A percentile compares a stretch with the other conserved stretches of the same genome.
phyloP scores from a whole-genome alignment of 2,329 filamentous ascomycete genomes.

The Aspergillus terreus region DNA sequence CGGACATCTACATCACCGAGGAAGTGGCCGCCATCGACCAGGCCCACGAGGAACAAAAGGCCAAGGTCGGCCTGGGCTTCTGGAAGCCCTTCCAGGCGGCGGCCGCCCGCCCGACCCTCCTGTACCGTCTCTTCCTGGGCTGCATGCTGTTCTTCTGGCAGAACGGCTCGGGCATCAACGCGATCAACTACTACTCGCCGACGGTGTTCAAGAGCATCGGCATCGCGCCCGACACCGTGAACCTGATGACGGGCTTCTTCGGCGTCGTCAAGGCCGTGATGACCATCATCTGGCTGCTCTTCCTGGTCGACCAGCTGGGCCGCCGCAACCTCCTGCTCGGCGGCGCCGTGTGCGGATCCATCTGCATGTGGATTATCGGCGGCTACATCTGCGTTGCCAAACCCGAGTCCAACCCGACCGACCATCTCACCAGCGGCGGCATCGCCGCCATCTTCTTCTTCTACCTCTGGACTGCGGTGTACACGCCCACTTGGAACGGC shows the following conservation, averaged over 20 bases:
- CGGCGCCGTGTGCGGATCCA: constrained; percentile 57
- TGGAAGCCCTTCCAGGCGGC: constrained; percentile 65
- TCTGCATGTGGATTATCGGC: constrained; percentile 33
- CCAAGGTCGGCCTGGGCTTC: constrained; percentile 65
- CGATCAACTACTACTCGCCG: constrained; percentile 73
- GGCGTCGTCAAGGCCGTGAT: constrained; percentile 69
- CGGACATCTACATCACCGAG: constrained; percentile 63
- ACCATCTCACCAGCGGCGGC: constrained; percentile 24
- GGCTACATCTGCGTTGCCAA: constrained; percentile 32
- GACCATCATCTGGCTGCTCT: constrained; percentile 65
- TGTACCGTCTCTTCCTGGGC: constrained; percentile 70
- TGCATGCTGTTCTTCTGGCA: constrained; percentile 75
- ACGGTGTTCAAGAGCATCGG: constrained; percentile 65
- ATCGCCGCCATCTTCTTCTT: constrained; percentile 59
- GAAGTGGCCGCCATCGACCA: constrained; percentile 68
- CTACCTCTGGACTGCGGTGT: constrained; percentile 70
- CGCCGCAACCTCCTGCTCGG: constrained; percentile 62
- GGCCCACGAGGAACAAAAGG: constrained; percentile 61
- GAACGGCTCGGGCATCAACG: constrained; percentile 72
- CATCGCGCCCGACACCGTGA: constrained; percentile 52
- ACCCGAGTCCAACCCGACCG: constrained; percentile 24
- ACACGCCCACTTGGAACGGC: constrained; percentile 69
- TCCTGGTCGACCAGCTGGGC: constrained; percentile 63
- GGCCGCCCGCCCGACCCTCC: constrained; percentile 53
- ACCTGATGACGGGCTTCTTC: constrained; percentile 70